phyloP scores from a whole-genome alignment of 495 filamentous ascomycete species.

The Beverwykella pulmonaria region DNA sequence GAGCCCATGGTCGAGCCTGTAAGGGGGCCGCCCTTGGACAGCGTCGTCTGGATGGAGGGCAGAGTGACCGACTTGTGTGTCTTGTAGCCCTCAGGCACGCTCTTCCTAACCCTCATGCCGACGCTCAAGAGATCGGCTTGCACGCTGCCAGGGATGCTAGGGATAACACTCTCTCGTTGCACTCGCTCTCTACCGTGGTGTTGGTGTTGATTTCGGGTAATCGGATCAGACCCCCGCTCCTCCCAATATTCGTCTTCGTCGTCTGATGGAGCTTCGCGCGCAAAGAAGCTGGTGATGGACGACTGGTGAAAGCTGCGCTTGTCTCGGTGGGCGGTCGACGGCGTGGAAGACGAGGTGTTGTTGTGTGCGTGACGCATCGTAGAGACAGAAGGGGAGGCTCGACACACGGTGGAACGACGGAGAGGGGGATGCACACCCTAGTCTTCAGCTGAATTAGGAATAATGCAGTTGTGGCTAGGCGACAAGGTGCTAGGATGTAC shows the following conservation, averaged over 20 bases:
- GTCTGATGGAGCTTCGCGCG: conserved; percentile 20
- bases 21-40: neutral
- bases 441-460: conserved; percentile 20
- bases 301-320: conserved; percentile 51
- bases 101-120: conserved; percentile 91
- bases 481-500: conserved; percentile 14
- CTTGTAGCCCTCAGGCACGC: conserved; percentile 89
- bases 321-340: conserved; percentile 33
- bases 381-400: conserved; percentile 4
- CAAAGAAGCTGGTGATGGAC: conserved; percentile 49
- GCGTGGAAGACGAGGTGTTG: conserved; percentile 20
- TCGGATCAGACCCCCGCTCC: conserved; percentile 21
- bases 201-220: conserved; percentile 22
- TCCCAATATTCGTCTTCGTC: conserved; percentile 15
- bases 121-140: conserved; percentile 81
- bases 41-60: conserved; percentile 31
- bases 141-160: conserved; percentile 61
- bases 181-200: conserved; percentile 14
- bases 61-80: conserved; percentile 53
- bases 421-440: conserved; percentile 24
- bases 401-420: neutral
- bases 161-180: conserved; percentile 22
- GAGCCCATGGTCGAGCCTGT: conserved; percentile 4
- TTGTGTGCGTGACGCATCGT: conserved; percentile 14
- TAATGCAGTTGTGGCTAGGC: conserved; percentile 12